Evolutionary conservation across 306 rosid genomes (phyloP), one percentile per base, ranked within the genome.

Genomic region (Glycyrrhiza uralensis): DNA sequence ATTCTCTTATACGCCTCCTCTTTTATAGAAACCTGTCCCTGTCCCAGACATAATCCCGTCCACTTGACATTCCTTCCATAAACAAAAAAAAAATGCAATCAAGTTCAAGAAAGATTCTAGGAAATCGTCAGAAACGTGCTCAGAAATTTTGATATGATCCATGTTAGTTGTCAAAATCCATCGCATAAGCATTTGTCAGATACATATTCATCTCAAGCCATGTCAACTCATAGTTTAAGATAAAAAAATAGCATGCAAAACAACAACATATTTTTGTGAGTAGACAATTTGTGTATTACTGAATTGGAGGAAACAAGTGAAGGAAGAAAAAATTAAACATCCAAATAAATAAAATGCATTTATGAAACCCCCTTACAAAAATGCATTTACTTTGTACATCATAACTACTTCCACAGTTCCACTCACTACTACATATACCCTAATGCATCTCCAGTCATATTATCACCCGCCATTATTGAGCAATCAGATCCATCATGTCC

Each of bases 401-500:
- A 36, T 4, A 42, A 73, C 38, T 49, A 58, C 55, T 51, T 69
- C 38, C 72, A 51, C 4, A 58, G 50, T 51, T 69, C 38, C 72
- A 51, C 4, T 54, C 59, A 64, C 66, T 55, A n/a, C 80, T 85
- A 86, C 84, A 80, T 66, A 78, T 86, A 84, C 55, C 85, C 89
- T 29, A 75, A 82, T 51, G 78, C 78, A 69, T 87, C 93, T 71
- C 76, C 92, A 54, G 55, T 79, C 81, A 89, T 39, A 82, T 71
- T 79, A 64, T 82, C 86, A 35, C 76, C 71, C 1, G 79, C 91
- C 81, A 82, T 82, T 47, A 88, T 54, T 6, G 89, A 85, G 79
- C 86, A 81, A 66, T 86, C 86, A 19, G 90, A 79, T 36, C 76
- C 83, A 75, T 87, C 92, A 41, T 87, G 88, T 47, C 81, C 92